Evolutionary conservation across 805 yeast genomes (phyloP), one percentile per base, ranked within the genome.

Genomic region (Metschnikowia henanensis): DNA sequence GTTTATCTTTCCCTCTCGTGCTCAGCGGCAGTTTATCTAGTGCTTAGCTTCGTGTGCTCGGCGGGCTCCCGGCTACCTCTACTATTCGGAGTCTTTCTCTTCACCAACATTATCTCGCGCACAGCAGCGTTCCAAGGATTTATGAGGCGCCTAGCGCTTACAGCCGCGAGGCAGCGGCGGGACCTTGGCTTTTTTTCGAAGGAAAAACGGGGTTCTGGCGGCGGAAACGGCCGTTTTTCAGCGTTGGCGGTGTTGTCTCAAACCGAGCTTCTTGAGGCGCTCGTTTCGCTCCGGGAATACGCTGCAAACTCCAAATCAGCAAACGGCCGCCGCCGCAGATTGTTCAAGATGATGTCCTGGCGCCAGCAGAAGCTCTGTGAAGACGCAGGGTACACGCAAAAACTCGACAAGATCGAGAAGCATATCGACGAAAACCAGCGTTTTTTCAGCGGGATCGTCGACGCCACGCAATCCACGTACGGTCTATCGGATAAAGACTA

Each of bases 351-450:
- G 51, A 66, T 83, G 76, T 58, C 76, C 4, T 70, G 76, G 70
- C 64, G 76, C 41, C 88, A 83, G 50, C 87, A 82, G 55, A 63
- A 70, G 12, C 58, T 79, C 25, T 80, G 81, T 19, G 69, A 66
- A 9, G 63, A 72, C 19, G 69, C 77, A 1, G 83, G 84, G 0
- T 82, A 86, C 65, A 49, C 73, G 22, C 62, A 68, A 17, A 81
- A 85, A 51, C 60, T 87, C 38, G 61, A 68, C 15, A 50, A 56
- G 6, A 70, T 82, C 0, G 87, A 84, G 45, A 47, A 51, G 1
- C 65, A 74, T 10, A 70, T 81, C 5, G 60, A 52, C 5, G 56
- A 54, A 9, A 88, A 89, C 61, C 74, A 72, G 41, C 50, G 51
- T 3, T 50, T 85, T 2, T 55, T 84, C 9, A 58, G 65, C 16